phyloP scores from a whole-genome alignment of 1,284 basidiomycete species.

The Tylopilus sp. region DNA sequence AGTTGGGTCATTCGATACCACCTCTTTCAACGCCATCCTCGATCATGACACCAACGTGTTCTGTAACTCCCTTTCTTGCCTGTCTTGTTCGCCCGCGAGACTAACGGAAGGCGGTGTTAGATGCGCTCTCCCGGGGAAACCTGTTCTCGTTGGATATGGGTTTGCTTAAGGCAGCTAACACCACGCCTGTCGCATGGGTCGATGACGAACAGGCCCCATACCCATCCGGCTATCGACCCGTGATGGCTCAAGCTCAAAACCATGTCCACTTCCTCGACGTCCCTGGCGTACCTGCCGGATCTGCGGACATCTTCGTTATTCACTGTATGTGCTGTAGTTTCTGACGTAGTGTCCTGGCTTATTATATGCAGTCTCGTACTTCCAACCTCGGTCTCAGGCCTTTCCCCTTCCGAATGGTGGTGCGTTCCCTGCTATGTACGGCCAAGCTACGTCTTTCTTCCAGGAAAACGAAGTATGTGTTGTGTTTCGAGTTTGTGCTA shows the following conservation, averaged over 20 bases:
- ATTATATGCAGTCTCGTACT: conserved; percentile 56
- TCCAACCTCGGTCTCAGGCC: conserved; percentile 70
- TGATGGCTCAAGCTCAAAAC: conserved; percentile 75
- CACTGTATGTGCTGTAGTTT: conserved; percentile 59
- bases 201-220: conserved; percentile 54
- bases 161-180: conserved; percentile 52
- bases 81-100: not conserved
- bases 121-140: conserved; percentile 57
- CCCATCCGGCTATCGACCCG: conserved; percentile 55
- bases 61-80: conserved; percentile 41
- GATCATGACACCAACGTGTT: conserved; percentile 89
- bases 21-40: conserved; percentile 59
- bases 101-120: conserved; percentile 34
- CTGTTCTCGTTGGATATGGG: conserved; percentile 67
- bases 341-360: not conserved
- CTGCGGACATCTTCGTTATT: conserved; percentile 78
- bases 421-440: conserved; percentile 71
- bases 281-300: conserved; percentile 59
- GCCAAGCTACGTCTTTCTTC: conserved; percentile 77
- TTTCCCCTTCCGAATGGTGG: conserved; percentile 48
- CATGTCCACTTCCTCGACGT: conserved; percentile 77
- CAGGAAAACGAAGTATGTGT: conserved; percentile 43
- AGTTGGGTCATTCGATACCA: conserved; percentile 50
- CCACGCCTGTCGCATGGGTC: conserved; percentile 56
- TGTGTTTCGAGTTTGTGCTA: conserved; percentile 1